Evolutionary conservation across 768 basidiomycete species (phyloP).

Genomic region (Imleria badia): DNA sequence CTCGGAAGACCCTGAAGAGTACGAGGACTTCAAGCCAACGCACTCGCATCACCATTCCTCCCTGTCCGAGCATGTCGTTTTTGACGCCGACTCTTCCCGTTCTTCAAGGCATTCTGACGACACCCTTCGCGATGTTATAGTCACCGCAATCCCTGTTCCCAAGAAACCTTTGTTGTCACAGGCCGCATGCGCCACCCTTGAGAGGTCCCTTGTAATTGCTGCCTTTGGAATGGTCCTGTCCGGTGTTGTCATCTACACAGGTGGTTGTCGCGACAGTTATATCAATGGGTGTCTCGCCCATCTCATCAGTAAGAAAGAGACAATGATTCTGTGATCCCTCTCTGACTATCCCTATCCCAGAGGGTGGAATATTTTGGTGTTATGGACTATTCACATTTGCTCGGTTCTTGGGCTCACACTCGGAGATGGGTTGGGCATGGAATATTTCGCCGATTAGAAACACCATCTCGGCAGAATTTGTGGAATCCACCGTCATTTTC

Average conservation of each 20-base stretch:
- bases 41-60: conserved; percentile 38
- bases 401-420: conserved; percentile 91
- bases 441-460: conserved; percentile 60
- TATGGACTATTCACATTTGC: conserved; percentile 88
- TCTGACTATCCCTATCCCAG: conserved; percentile 36
- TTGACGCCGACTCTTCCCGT: conserved; percentile 43
- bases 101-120: conserved; percentile 54
- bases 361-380: conserved; percentile 90
- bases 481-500: conserved; percentile 82
- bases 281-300: conserved; percentile 87
- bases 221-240: conserved; percentile 64
- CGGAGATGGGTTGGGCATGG: conserved; percentile 94
- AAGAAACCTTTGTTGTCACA: conserved; percentile 36
- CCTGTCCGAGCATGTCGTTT: conserved; percentile 53
- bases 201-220: conserved; percentile 67
- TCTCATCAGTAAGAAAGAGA: conserved; percentile 68
- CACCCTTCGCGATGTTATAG: conserved; percentile 48
- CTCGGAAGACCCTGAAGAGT: conserved; percentile 53
- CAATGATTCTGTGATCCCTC: background rate
- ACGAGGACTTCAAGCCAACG: conserved; percentile 44
- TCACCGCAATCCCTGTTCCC: conserved; percentile 9
- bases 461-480: conserved; percentile 67
- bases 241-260: conserved; percentile 82
- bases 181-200: conserved; percentile 51
- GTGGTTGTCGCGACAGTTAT: conserved; percentile 78